Conservation (phyloP, 345 rosid genomes). For the Stellera chamaejasme region DNA sequence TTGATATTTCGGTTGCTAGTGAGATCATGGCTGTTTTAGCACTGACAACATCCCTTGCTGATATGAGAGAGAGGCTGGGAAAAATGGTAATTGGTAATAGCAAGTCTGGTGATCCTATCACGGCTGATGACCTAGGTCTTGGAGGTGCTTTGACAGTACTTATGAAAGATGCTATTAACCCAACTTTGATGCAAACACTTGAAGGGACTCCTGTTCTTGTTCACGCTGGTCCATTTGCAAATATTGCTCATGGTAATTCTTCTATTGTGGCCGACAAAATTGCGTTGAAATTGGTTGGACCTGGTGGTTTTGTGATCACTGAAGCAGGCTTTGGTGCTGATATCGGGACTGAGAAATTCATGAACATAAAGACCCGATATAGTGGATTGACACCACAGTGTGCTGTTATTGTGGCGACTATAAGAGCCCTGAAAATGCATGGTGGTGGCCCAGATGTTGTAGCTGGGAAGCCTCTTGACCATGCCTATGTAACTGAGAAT, state of each 20-base stretch:
- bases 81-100: conserved; percentile 97
- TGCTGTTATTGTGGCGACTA: conserved; percentile 92
- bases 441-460: conserved; percentile 97
- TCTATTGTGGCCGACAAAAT: conserved; percentile 96
- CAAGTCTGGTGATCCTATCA: conserved; percentile 84
- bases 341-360: conserved; percentile 94
- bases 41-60: conserved; percentile 83
- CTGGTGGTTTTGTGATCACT: conserved; percentile 94
- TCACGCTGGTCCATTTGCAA: conserved; percentile 99
- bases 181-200: conserved; percentile 96
- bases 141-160: conserved; percentile 97
- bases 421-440: conserved; percentile 98
- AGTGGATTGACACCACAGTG: conserved; percentile 89
- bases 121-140: conserved; percentile 98
- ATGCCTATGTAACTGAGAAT: conserved; percentile 78
- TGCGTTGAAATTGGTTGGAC: conserved; percentile 89
- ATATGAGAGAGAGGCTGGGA: conserved; percentile 98
- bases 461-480: conserved; percentile 97
- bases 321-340: conserved; percentile 99
- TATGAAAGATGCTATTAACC: conserved; percentile 97
- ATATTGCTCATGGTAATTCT: conserved; percentile 98
- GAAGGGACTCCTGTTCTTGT: conserved; percentile 99
- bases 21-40: conserved; percentile 99
- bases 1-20: conserved; percentile 97
- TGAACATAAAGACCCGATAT: conserved; percentile 91